These are phyloP conservation scores for Endogone sp. DNA, from an alignment of 192 early-diverging fungal genomes.

Conservation along the genomic window DNA sequence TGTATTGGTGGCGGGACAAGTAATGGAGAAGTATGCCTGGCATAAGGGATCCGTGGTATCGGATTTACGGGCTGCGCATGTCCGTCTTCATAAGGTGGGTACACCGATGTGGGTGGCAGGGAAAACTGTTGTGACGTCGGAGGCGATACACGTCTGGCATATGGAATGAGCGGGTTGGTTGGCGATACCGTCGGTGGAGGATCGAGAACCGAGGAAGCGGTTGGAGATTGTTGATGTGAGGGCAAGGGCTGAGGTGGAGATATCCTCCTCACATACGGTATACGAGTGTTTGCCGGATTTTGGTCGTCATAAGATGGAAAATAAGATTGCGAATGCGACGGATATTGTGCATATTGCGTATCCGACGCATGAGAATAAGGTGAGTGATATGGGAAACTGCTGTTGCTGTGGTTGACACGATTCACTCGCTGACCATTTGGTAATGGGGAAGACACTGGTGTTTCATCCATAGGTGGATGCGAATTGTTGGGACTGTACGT, in stretches of 20 bases:
- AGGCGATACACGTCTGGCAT: background rate
- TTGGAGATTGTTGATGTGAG: background rate
- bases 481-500: background rate
- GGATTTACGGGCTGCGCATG: background rate
- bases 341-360: background rate
- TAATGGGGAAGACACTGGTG: background rate
- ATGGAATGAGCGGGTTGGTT: background rate
- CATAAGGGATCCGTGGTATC: background rate
- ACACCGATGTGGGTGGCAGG: background rate
- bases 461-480: background rate
- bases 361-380: background rate
- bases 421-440: background rate
- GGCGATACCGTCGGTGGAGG: background rate
- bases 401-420: background rate
- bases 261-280: background rate
- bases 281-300: background rate
- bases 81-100: background rate
- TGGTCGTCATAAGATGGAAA: background rate
- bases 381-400: background rate
- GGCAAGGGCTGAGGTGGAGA: background rate
- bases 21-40: conserved; percentile 1
- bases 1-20: background rate
- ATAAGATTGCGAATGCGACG: background rate
- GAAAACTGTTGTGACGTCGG: background rate
- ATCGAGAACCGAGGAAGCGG: background rate